These are phyloP conservation scores for Mycena leptocephala DNA, from an alignment of 768 basidiomycete species.

Conservation along the genomic window DNA sequence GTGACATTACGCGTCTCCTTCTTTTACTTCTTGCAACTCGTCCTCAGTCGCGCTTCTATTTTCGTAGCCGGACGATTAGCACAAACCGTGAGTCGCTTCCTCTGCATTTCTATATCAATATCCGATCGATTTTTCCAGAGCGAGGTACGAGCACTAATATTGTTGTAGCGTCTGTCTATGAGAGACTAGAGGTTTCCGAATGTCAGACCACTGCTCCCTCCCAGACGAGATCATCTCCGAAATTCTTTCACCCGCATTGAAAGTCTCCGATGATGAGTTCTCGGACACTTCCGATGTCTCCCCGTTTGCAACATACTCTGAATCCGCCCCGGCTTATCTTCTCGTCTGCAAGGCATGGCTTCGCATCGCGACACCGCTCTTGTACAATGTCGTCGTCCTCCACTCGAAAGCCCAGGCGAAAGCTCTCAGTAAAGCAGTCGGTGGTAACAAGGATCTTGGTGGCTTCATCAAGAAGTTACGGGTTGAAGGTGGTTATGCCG, in stretches of 20 bases:
- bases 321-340: not conserved
- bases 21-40: not conserved
- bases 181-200: not conserved
- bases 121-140: no score
- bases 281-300: not conserved
- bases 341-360: not conserved
- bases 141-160: no score
- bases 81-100: no score
- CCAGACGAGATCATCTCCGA: not conserved
- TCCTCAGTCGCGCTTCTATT: not conserved
- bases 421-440: not conserved
- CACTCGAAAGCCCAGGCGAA: not conserved
- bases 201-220: no score
- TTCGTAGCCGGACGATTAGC: not conserved
- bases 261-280: not conserved
- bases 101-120: no score
- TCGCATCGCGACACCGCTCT: not conserved
- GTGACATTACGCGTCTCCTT: not conserved
- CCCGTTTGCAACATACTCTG: not conserved
- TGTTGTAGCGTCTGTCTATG: no score
- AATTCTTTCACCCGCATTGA: not conserved
- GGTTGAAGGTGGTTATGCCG: not conserved
- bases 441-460: not conserved
- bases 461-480: not conserved
- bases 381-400: not conserved